These are phyloP conservation scores for Aureobasidium mangrovei DNA, from an alignment of 2,329 filamentous ascomycete species.

Conservation along the genomic window DNA sequence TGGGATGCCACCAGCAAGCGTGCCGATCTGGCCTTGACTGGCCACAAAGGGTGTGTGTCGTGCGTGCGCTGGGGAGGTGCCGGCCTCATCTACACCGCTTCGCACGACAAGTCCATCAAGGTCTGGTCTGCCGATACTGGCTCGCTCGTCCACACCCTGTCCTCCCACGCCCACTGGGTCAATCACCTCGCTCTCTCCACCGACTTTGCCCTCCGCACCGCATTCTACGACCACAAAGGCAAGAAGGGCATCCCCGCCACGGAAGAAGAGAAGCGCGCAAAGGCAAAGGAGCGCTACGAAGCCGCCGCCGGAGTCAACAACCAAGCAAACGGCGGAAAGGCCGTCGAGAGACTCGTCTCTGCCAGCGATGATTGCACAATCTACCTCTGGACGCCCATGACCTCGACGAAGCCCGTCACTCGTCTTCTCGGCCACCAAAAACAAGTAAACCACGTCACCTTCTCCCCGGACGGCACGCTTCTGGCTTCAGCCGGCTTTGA, in stretches of 20 bases:
- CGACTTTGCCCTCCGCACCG: conserved; percentile 79
- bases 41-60: conserved; percentile 80
- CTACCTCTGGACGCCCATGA: conserved; percentile 83
- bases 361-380: conserved; percentile 95
- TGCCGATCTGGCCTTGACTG: conserved; percentile 74
- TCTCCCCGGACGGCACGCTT: conserved; percentile 79
- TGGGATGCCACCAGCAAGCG: conserved; percentile 74
- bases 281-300: conserved; percentile 75
- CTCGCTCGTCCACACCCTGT: conserved; percentile 68
- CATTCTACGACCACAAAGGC: conserved; percentile 75
- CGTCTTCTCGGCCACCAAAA: conserved; percentile 91
- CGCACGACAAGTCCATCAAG: conserved; percentile 86
- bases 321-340: conserved; percentile 47
- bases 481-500: conserved; percentile 89
- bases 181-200: conserved; percentile 92
- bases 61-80: conserved; percentile 95
- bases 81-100: conserved; percentile 72
- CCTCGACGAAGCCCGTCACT: conserved; percentile 74
- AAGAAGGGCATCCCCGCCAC: conserved; percentile 55
- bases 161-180: conserved; percentile 84
- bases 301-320: conserved; percentile 61
- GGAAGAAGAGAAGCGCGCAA: conserved; percentile 60
- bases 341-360: conserved; percentile 78
- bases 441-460: conserved; percentile 90
- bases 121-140: conserved; percentile 79